Base-by-base conservation (phyloP, 306 rosid genomes). In the Boehmeria nivea region DNA sequence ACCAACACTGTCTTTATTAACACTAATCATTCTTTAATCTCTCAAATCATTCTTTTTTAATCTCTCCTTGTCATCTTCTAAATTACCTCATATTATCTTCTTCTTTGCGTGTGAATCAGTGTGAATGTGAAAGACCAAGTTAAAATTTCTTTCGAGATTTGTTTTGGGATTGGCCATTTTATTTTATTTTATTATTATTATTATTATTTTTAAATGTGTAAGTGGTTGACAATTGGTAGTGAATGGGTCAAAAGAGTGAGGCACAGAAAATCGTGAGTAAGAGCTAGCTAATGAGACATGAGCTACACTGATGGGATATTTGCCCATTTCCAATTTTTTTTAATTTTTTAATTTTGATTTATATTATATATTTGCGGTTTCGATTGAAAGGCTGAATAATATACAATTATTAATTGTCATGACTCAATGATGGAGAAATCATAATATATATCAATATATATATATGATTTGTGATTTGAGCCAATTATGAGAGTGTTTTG, bases 361-460 rank as follows among this genome's bases (percentile, higher is more conserved):
- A 14, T 25, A 13, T 24, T 37, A 38, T 22, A 19, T 36, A 27
- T 36, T 19, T 54, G 9, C 13, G n/a, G 17, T 31, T 7, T 39
- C 49, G 49, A 45, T 50, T 42, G 38, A 16, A 39, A 48, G 51
- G 24, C 4, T 7, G 36, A 4, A 51, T 18, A 28, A 27, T 26
- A 28, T 23, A 53, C 25, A 16, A 31, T 33, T 25, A 26, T 48
- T 51, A 31, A 31, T 2, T 31, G 36, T 31, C 8, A n/a, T 36
- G 57, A 40, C 6, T 11, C 60, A 6, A 67, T 59, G 39, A 67
- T 59, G 53, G 22, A 27, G 54, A 28, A 58, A 67, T 67, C 54
- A 59, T 51, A 51, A 31, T n/a, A n/a, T n/a, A n/a, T n/a, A n/a
- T n/a, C n/a, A n/a, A n/a, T n/a, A n/a, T n/a, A n/a, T n/a, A 31